Conservation (phyloP, 164 flowering plant species). For the Berberis thunbergii region DNA sequence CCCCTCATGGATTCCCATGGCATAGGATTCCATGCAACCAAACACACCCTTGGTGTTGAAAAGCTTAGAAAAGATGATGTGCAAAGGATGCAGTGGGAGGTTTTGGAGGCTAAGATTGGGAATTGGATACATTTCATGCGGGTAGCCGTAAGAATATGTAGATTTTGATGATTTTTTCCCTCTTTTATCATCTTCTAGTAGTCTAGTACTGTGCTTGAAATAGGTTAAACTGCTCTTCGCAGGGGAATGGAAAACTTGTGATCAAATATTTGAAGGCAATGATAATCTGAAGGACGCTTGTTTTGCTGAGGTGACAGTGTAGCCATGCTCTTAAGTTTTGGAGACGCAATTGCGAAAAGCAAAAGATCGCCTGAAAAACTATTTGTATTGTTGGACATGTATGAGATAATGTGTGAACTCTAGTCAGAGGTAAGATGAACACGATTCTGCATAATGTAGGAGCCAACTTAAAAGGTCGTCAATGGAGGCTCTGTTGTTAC, state of each 20-base stretch:
- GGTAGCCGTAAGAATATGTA: constrained; percentile 58
- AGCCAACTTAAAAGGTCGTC: no score
- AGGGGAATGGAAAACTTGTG: constrained; percentile 76
- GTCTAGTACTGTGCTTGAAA: constrained; percentile 21
- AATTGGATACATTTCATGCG: constrained; percentile 90
- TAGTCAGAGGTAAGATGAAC: constrained; percentile 63
- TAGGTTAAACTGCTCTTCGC: constrained; percentile 91
- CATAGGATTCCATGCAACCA: no score
- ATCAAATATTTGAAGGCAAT: constrained; percentile 76
- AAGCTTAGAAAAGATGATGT: constrained; percentile 87
- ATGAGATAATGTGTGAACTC: constrained; percentile 90
- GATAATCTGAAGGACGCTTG: constrained; percentile 61
- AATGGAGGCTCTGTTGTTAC: no score
- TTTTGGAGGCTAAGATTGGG: constrained; percentile 87
- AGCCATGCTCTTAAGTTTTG: constrained; percentile 86
- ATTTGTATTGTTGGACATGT: constrained; percentile 93
- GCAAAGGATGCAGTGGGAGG: constrained; percentile 97
- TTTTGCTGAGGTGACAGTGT: constrained; percentile 94
- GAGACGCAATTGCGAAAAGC: constrained; percentile 95
- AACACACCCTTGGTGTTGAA: no score
- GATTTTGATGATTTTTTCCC: neutral
- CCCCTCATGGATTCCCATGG: no score
- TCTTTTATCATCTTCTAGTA: constrained; percentile 6
- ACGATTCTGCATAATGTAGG: neutral
- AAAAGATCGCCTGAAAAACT: constrained; percentile 95